Conservation (phyloP, 441 rosid genomes). For the Syzygium malaccense region DNA sequence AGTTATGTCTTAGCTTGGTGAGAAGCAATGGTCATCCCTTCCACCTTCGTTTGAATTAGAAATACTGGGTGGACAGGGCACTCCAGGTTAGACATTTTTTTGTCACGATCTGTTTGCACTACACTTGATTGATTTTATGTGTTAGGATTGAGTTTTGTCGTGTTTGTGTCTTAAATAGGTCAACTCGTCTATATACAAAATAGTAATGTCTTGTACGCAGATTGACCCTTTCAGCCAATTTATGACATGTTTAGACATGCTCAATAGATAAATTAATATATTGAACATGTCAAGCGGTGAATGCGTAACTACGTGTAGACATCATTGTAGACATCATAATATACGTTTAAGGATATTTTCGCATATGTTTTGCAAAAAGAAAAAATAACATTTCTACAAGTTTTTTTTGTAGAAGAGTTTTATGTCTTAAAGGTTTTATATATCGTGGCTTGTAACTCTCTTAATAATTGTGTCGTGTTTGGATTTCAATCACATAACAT, state of each 20-base stretch:
- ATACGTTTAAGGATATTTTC: neutral
- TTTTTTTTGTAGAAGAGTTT: neutral
- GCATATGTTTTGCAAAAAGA: neutral
- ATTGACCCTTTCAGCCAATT: neutral
- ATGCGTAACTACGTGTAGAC: neutral
- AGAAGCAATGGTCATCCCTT: neutral
- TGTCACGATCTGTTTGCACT: neutral
- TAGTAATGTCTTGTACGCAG: neutral
- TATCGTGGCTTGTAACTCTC: neutral
- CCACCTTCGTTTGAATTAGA: neutral
- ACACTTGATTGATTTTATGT: neutral
- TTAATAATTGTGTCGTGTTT: neutral
- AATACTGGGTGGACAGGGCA: neutral
- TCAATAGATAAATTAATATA: neutral
- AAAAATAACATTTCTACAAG: neutral
- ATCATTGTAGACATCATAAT: neutral
- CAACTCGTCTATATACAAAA: neutral
- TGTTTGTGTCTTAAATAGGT: neutral
- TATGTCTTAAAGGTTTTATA: neutral
- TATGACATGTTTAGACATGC: neutral
- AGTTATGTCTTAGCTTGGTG: neutral
- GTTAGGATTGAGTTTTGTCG: neutral
- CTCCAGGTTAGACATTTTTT: neutral
- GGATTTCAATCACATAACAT: neutral
- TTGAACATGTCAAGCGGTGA: neutral